These are phyloP conservation scores for Tetracladium marchalianum DNA, from an alignment of 495 filamentous ascomycete species.

Conservation along the genomic window DNA sequence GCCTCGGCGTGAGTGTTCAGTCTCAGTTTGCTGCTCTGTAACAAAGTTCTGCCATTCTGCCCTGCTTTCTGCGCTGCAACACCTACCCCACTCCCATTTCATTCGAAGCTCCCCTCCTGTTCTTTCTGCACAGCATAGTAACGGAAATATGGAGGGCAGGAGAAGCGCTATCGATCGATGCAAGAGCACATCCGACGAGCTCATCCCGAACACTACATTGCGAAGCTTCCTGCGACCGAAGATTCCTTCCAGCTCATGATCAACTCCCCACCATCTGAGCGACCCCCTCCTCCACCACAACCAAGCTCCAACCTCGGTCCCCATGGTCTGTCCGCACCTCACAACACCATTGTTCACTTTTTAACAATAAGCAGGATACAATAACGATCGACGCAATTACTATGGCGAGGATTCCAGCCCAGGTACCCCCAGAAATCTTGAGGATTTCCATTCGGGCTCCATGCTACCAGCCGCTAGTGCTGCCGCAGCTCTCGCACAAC, in stretches of 20 bases:
- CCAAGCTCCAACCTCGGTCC: conserved; percentile 17
- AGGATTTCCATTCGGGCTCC: conserved; percentile 55
- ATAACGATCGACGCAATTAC: conserved; percentile 32
- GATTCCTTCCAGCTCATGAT: conserved; percentile 97
- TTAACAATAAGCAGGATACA: conserved; percentile 26
- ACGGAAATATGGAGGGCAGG: conserved; percentile 42
- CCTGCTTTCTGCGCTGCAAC: conserved; percentile 15
- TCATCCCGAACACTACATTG: conserved; percentile 95
- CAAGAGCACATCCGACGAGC: conserved; percentile 98
- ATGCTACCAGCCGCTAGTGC: conserved; percentile 63
- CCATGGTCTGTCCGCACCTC: conserved; percentile 15
- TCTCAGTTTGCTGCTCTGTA: conserved; percentile 11
- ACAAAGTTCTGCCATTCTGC: too few relatives aligned
- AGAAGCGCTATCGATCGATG: conserved; percentile 97
- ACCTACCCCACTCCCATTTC: conserved; percentile 9
- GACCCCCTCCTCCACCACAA: conserved; percentile 44
- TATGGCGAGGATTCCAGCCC: conserved; percentile 61
- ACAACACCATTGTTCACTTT: neutral
- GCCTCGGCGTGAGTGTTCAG: conserved; percentile 77
- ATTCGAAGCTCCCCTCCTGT: conserved; percentile 8
- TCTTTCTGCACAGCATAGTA: conserved; percentile 13
- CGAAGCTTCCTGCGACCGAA: conserved; percentile 96
- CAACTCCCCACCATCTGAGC: conserved; percentile 75
- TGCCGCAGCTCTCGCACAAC: conserved; percentile 76
- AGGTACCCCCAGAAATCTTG: conserved; percentile 59